phyloP scores from a whole-genome alignment of 2,329 filamentous ascomycete genomes.

The Albophoma yamanashiensis region DNA sequence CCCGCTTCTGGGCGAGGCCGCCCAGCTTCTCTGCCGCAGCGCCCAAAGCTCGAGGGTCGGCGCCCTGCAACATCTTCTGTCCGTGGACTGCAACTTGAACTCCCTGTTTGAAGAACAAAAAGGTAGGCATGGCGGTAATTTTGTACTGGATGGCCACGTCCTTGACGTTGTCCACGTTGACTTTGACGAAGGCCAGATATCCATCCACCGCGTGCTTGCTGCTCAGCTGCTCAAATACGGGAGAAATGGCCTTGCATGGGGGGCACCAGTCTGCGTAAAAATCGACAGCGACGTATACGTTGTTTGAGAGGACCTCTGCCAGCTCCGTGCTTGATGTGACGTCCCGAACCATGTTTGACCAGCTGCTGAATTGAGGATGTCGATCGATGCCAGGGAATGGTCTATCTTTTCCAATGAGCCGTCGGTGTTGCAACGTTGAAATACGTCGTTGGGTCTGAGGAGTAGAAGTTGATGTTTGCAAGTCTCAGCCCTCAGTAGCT shows the following conservation, averaged over 20 bases:
- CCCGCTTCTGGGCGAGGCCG: conserved; percentile 21
- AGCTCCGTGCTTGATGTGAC: conserved; percentile 21
- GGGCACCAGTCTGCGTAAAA: conserved; percentile 42
- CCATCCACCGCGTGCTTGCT: conserved; percentile 9
- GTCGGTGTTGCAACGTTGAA: background rate
- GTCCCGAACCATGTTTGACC: conserved; percentile 11
- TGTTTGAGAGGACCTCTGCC: conserved; percentile 23
- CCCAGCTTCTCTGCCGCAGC: conserved; percentile 26
- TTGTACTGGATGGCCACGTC: conserved; percentile 65
- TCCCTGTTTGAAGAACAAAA: conserved; percentile 76
- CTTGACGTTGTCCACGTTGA: conserved; percentile 78
- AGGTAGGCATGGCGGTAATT: conserved; percentile 89
- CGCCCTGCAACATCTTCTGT: conserved; percentile 21
- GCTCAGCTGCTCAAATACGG: conserved; percentile 23
- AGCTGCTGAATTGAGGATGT: background rate
- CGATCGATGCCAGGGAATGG: background rate
- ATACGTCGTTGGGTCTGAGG: background rate
- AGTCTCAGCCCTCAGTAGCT: too few relatives aligned
- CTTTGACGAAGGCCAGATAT: conserved; percentile 65
- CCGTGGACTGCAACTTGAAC: conserved; percentile 20
- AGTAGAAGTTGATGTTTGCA: too few relatives aligned
- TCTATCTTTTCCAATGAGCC: background rate
- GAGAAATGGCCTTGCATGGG: conserved; percentile 37
- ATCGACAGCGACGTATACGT: conserved; percentile 33
- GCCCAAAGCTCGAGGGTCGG: conserved; percentile 17